phyloP scores from a whole-genome alignment of 805 yeast genomes.

The Wickerhamiella sergipiensis region DNA sequence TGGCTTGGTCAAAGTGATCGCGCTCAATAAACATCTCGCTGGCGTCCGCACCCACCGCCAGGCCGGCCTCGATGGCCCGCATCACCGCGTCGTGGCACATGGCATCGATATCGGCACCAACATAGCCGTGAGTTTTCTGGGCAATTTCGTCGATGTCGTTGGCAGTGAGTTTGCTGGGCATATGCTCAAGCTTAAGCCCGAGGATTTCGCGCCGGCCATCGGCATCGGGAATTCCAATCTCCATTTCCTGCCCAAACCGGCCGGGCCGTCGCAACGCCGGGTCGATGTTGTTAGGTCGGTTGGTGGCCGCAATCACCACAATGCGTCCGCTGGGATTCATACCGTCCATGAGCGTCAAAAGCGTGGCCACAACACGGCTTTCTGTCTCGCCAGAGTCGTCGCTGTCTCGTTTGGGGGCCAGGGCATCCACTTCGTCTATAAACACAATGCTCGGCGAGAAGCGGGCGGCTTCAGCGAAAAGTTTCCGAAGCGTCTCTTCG shows the following conservation, averaged over 20 bases:
- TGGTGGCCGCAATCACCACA: constrained; percentile 96
- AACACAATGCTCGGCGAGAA: constrained; percentile 82
- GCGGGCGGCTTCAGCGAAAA: constrained; percentile 70
- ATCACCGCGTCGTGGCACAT: constrained; percentile 79
- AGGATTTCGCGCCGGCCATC: constrained; percentile 67
- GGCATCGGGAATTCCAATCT: constrained; percentile 82
- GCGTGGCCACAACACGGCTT: constrained; percentile 76
- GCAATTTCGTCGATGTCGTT: constrained; percentile 55
- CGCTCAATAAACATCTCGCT: constrained; percentile 34
- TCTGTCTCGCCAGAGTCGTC: constrained; percentile 90
- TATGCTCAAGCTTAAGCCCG: constrained; percentile 40
- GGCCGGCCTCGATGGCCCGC: constrained; percentile 58
- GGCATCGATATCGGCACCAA: constrained; percentile 90
- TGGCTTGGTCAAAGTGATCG: constrained; percentile 54
- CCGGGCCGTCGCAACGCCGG: constrained; percentile 91
- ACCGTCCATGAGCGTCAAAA: constrained; percentile 90
- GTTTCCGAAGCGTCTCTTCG: constrained; percentile 66
- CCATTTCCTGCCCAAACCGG: constrained; percentile 78
- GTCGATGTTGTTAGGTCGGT: constrained; percentile 92
- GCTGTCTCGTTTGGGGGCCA: constrained; percentile 70
- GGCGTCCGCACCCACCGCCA: constrained; percentile 18
- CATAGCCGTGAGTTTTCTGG: constrained; percentile 84
- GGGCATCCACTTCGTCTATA: constrained; percentile 86
- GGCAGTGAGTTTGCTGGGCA: constrained; percentile 41
- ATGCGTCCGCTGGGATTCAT: constrained; percentile 98